Base-by-base conservation (phyloP, 23 red algal genomes). In the Gracilaria caudata region DNA sequence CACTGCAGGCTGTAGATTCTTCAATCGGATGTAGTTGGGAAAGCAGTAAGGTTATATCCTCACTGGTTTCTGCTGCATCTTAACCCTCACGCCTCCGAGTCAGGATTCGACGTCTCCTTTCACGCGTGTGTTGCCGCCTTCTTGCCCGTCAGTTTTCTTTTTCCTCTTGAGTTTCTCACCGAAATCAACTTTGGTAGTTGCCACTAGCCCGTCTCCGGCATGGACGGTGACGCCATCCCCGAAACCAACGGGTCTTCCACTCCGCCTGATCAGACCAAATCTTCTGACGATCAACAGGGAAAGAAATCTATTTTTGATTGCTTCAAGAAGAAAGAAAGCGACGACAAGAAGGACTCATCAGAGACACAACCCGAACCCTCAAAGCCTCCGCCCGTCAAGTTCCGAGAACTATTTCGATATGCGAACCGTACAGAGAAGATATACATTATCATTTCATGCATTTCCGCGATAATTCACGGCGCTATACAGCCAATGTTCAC, bases 401-500 rank as follows among this genome's bases (percentile, higher is more conserved):
- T 94, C 73, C 9, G n/a, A n/a, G 24, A 89, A 11, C 78, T 95
- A 13, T 95, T 95, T 66, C 68, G 75, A 64, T 84, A 84, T 70
- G 80, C 93, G 0, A 75, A 49, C 16, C 71, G 84, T 19, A 74
- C 30, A 39, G 93, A 95, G 9, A 90, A 75, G 34, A 51, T 61
- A 12, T 76, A 81, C 20, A 91, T 95, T 24, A 21, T 71, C 58
- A 53, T 95, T 41, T 77, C 85, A 25, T 85, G 60, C 38, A 73
- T 84, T 13, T 59, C 59, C 38, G 93, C 86, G 4, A 29, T 61
- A 0, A 82, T 88, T 60, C 93, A 99, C 20, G 97, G 97, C 19
- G 84, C 93, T 0, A 54, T 92, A 32, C 74, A 95, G 60, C 97
- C 97, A 34, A 45, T 90, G 14, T 99, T 95, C 63, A 91, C 97